Conservation (phyloP, 331 rosid genomes). For the Quercus tomentella region DNA sequence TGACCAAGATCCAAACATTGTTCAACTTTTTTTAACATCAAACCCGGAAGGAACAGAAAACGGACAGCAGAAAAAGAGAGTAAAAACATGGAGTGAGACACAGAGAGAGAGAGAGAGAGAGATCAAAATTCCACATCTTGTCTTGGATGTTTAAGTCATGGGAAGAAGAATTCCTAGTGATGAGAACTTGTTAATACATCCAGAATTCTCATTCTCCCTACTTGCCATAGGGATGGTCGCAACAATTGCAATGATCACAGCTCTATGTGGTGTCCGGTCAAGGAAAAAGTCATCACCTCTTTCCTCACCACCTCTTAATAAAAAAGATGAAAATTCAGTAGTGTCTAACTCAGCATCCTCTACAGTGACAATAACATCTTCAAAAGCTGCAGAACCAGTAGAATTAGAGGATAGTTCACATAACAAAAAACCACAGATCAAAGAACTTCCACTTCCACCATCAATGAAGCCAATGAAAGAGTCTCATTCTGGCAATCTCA, state of each 20-base stretch:
- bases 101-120: neutral
- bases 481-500: neutral
- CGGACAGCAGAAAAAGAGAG: neutral
- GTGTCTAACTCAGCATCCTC: neutral
- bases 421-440: neutral
- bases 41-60: neutral
- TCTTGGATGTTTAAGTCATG: constrained; percentile 34
- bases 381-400: neutral
- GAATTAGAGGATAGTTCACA: neutral
- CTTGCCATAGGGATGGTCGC: constrained; percentile 46
- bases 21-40: neutral
- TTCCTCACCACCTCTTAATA: neutral
- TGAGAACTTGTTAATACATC: constrained; percentile 36
- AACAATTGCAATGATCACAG: constrained; percentile 46
- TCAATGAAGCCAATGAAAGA: constrained; percentile 31
- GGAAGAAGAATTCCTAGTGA: constrained; percentile 58
- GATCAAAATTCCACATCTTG: neutral
- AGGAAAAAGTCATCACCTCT: constrained; percentile 25
- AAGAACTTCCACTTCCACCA: constrained; percentile 62
- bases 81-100: neutral
- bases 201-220: constrained; percentile 36
- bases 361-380: neutral
- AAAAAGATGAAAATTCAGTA: neutral
- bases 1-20: constrained; percentile 13
- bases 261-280: constrained; percentile 42